phyloP scores from a whole-genome alignment of 2,329 filamentous ascomycete species.

The Leptographium galeiforme region DNA sequence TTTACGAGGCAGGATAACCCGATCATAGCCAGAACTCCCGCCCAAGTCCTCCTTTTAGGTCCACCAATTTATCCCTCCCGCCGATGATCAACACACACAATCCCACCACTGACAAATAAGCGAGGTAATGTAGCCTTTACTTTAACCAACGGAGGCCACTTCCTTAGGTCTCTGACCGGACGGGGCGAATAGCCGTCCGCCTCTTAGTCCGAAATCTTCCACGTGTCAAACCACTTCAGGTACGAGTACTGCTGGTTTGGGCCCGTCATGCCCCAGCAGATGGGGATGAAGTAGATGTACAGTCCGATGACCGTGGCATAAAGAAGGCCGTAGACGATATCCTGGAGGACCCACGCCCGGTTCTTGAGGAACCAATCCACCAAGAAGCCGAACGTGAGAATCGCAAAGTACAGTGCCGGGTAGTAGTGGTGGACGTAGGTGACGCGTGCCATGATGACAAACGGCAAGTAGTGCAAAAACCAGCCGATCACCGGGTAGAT shows the following conservation, averaged over 20 bases:
- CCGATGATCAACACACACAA: neutral
- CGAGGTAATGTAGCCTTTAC: neutral
- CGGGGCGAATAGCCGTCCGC: too few relatives aligned
- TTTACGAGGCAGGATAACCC: conserved; percentile 6
- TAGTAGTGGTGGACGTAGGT: conserved; percentile 99
- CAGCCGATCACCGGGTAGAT: conserved; percentile 86
- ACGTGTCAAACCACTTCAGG: conserved; percentile 84
- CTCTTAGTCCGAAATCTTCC: conserved; percentile 61
- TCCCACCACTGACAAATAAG: neutral
- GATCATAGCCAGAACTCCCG: conserved; percentile 12
- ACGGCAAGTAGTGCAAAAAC: conserved; percentile 93
- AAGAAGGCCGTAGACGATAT: conserved; percentile 56
- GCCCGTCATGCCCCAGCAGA: conserved; percentile 93
- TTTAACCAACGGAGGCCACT: neutral
- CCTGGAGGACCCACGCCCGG: conserved; percentile 49
- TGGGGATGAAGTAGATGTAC: conserved; percentile 81
- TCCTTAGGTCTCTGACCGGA: neutral
- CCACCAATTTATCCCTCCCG: neutral
- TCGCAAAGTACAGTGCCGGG: conserved; percentile 93
- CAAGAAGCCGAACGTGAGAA: conserved; percentile 77
- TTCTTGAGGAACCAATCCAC: conserved; percentile 69
- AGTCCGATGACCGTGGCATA: conserved; percentile 66
- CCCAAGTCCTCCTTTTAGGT: neutral
- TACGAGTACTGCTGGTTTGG: conserved; percentile 73
- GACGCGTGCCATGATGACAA: conserved; percentile 94